Percentiles rank a stretch among this genome's conserved stretches.
Evolutionary conservation across 176 grass and related monocot genomes (phyloP).

Genomic region (Hyparrhenia diplandra): DNA sequence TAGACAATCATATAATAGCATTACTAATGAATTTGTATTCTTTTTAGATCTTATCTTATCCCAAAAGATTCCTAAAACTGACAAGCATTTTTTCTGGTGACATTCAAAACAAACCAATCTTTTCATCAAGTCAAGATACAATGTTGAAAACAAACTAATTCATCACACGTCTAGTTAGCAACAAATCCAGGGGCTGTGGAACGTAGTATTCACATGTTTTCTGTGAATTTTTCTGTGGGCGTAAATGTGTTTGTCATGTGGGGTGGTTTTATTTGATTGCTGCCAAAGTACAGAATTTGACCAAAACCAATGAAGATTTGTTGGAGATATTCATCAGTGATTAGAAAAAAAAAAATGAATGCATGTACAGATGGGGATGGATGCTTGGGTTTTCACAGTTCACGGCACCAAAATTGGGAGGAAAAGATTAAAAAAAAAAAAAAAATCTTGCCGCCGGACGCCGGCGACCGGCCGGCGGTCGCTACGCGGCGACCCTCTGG

Average conservation of each 20-base stretch:
- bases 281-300: background rate
- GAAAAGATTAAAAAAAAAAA: background rate
- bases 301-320: background rate
- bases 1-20: no score
- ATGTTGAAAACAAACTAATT: background rate
- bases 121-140: background rate
- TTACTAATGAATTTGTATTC: background rate
- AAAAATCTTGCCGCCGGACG: no score
- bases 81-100: background rate
- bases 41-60: constrained; percentile 16
- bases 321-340: background rate
- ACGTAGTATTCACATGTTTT: background rate
- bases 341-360: background rate
- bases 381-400: constrained; percentile 24
- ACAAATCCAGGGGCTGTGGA: background rate
- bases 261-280: background rate
- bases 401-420: constrained; percentile 19
- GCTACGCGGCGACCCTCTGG: constrained; percentile 46
- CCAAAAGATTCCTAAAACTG: background rate
- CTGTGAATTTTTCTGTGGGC: background rate
- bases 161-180: background rate
- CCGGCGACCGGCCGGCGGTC: no score
- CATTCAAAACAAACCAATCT: background rate
- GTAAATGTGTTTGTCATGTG: background rate
- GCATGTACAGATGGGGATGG: constrained; percentile 30